Evolutionary conservation across 1,139 yeast species (phyloP).

Genomic region (Candida tunisiensis): DNA sequence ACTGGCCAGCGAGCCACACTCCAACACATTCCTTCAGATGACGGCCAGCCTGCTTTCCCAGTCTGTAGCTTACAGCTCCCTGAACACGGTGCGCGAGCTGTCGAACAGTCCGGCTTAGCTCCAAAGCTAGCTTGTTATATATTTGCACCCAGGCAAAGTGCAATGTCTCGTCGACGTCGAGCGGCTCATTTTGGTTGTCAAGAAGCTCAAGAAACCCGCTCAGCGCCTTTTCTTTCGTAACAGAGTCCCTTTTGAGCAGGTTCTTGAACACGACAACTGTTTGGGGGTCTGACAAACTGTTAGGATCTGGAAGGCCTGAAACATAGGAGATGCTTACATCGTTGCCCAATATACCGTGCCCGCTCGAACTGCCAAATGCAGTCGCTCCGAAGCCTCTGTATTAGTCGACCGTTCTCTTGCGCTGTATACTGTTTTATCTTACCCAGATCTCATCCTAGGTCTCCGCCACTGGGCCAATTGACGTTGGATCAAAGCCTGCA

Average conservation of each 20-base stretch:
- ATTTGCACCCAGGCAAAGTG: constrained; percentile 61
- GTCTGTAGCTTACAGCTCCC: constrained; percentile 27
- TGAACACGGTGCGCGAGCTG: constrained; percentile 46
- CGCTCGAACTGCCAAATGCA: neutral
- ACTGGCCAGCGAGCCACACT: constrained; percentile 52
- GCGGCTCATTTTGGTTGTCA: too few relatives aligned
- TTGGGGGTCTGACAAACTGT: constrained; percentile 37
- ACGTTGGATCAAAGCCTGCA: too few relatives aligned
- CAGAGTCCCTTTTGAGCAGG: constrained; percentile 59
- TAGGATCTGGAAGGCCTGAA: constrained; percentile 62
- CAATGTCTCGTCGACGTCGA: constrained; percentile 27
- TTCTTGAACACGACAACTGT: constrained; percentile 55
- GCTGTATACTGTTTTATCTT: neutral
- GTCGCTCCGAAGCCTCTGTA: neutral
- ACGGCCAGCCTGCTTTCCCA: constrained; percentile 47
- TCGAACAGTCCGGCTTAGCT: constrained; percentile 51
- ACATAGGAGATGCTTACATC: constrained; percentile 54
- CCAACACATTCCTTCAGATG: constrained; percentile 60
- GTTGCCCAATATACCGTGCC: neutral
- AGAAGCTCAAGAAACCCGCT: constrained; percentile 29
- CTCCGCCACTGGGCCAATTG: too few relatives aligned
- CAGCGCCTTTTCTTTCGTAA: constrained; percentile 71
- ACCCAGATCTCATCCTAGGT: neutral
- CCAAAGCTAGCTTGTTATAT: constrained; percentile 64
- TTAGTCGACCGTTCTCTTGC: too few relatives aligned